phyloP scores from a whole-genome alignment of 257 asterid species.

The Orobanche coerulescens region DNA sequence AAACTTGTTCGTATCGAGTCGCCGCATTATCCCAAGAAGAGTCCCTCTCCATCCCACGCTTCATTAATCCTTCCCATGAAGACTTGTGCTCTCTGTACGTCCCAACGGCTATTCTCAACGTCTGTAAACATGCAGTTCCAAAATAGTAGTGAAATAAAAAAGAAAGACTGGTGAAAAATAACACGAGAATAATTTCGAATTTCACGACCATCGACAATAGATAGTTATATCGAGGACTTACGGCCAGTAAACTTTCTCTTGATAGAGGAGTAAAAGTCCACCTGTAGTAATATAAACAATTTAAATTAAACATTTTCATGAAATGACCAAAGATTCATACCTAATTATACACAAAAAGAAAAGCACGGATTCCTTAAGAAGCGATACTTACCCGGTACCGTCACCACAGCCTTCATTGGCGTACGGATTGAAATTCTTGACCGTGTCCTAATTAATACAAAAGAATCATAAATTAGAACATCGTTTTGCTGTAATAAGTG shows the following conservation, averaged over 20 bases:
- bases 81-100: conserved; percentile 65
- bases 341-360: too few relatives aligned
- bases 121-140: conserved; percentile 31
- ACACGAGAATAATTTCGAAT: not conserved
- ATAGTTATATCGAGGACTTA: conserved; percentile 33
- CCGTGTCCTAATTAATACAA: conserved; percentile 62
- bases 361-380: too few relatives aligned
- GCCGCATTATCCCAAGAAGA: conserved; percentile 92
- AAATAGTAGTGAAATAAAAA: too few relatives aligned
- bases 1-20: conserved; percentile 68
- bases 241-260: conserved; percentile 51
- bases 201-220: not conserved
- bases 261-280: conserved; percentile 92
- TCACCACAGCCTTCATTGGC: conserved; percentile 63
- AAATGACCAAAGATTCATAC: too few relatives aligned
- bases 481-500: not conserved
- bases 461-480: conserved; percentile 12
- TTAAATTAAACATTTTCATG: too few relatives aligned
- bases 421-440: conserved; percentile 62
- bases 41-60: conserved; percentile 80
- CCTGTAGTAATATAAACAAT: conserved; percentile 53
- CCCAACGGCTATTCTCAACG: conserved; percentile 41
- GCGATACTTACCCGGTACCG: conserved; percentile 91
- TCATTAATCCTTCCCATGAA: conserved; percentile 82
- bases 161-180: not conserved